phyloP scores from a whole-genome alignment of 108 stramenopile species.

The Halocafeteria seosinensis region DNA sequence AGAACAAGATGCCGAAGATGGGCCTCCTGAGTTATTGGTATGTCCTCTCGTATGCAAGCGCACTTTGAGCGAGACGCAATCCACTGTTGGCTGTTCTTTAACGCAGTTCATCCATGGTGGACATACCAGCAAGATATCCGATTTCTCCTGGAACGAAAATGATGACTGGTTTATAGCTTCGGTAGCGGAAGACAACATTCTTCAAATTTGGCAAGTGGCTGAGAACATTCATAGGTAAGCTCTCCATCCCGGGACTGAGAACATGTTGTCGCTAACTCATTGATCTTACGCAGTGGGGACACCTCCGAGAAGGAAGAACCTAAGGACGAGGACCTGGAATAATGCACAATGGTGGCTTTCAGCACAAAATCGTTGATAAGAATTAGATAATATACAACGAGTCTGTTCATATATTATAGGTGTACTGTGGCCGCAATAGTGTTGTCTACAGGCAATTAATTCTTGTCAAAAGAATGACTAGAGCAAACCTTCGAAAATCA shows the following conservation, averaged over 20 bases:
- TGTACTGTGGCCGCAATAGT: too few species aligned
- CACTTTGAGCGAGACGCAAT: constrained; percentile 66
- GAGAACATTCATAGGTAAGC: too few species aligned
- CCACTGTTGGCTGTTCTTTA: background rate
- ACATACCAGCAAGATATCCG: constrained; percentile 72
- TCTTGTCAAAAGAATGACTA: too few species aligned
- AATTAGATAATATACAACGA: too few species aligned
- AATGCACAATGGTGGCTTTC: too few species aligned
- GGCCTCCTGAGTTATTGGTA: constrained; percentile 80
- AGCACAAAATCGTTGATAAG: too few species aligned
- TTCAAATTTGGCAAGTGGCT: constrained; percentile 90
- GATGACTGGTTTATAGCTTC: constrained; percentile 65
- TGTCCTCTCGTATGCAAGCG: background rate
- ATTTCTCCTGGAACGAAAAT: constrained; percentile 71
- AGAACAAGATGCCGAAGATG: constrained; percentile 72
- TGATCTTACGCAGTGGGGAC: background rate
- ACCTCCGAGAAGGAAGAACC: background rate
- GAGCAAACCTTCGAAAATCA: too few species aligned
- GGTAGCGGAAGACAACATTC: constrained; percentile 83
- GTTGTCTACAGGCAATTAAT: too few species aligned
- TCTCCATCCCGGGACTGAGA: too few species aligned
- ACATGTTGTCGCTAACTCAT: too few species aligned
- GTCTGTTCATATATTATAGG: too few species aligned
- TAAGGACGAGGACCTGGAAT: background rate
- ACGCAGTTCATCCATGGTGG: constrained; percentile 78